Percentiles rank a stretch among this genome's conserved stretches.
Evolutionary conservation across 139 green algal species (phyloP).

Genomic region (Coccomyxa sp.): DNA sequence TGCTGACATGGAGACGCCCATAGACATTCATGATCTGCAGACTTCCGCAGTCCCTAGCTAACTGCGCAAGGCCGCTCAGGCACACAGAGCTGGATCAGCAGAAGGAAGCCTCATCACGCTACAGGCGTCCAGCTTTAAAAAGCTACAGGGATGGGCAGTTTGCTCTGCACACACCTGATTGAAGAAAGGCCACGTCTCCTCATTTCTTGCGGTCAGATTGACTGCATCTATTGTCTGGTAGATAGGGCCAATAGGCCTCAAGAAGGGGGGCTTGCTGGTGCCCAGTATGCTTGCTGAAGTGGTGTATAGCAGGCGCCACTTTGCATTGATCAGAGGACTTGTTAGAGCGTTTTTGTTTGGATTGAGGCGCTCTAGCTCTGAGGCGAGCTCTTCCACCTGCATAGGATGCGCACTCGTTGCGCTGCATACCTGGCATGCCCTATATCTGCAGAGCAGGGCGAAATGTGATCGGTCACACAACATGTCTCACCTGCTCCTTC

Average conservation of each 20-base stretch:
- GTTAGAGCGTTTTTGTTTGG: conserved; percentile 56
- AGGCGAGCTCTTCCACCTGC: conserved; percentile 50
- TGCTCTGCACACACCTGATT: conserved; percentile 54
- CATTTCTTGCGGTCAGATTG: conserved; percentile 69
- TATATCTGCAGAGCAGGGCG: not conserved
- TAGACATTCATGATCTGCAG: too few relatives aligned
- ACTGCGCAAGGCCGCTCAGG: not conserved
- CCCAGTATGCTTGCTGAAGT: conserved; percentile 75
- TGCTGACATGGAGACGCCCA: too few relatives aligned
- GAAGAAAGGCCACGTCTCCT: conserved; percentile 79
- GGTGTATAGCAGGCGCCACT: conserved; percentile 90
- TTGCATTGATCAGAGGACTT: conserved; percentile 46
- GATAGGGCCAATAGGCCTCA: conserved; percentile 78
- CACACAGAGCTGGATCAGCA: not conserved
- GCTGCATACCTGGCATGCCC: not conserved
- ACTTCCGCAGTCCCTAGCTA: too few relatives aligned
- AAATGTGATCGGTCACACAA: not conserved
- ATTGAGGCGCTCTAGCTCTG: conserved; percentile 65
- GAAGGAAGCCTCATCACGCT: too few relatives aligned
- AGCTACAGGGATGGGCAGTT: not conserved
- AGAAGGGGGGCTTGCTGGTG: conserved; percentile 47
- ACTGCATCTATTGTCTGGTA: conserved; percentile 75
- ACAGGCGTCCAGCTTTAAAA: too few relatives aligned
- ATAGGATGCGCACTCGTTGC: not conserved
- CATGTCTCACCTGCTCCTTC: not conserved